Conservation (phyloP, 179 eudicot species). For the Gypsophila paniculata region DNA sequence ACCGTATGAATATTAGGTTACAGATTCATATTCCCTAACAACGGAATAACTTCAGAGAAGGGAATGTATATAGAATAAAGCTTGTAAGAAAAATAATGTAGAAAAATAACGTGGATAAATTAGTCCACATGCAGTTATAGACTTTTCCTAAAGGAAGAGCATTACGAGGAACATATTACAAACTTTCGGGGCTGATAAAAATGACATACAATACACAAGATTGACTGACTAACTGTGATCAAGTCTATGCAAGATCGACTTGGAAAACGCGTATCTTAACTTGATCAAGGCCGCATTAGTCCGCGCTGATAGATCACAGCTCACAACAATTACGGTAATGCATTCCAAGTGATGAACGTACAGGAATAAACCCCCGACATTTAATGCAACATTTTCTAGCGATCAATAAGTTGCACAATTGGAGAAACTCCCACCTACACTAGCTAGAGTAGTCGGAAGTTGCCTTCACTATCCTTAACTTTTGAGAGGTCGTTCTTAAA, state of each 20-base stretch:
- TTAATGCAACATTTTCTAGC: neutral
- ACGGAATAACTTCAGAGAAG: too few species aligned
- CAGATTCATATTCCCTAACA: too few species aligned
- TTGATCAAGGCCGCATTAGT: neutral
- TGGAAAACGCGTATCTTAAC: conserved; percentile 1
- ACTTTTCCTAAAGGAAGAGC: neutral
- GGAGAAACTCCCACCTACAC: neutral
- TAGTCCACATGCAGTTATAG: neutral
- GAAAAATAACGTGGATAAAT: neutral
- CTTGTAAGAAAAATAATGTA: neutral
- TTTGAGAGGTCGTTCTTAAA: neutral
- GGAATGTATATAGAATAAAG: neutral
- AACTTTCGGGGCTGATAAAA: neutral
- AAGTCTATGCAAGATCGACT: neutral
- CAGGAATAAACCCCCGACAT: neutral
- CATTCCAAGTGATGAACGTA: too few species aligned
- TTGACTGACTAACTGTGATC: neutral
- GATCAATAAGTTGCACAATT: neutral
- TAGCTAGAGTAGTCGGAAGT: neutral
- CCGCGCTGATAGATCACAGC: neutral
- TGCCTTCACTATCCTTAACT: neutral
- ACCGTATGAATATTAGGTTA: too few species aligned
- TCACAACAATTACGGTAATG: neutral
- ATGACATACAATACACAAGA: neutral
- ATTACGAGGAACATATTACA: neutral